phyloP scores from a whole-genome alignment of 331 rosid genomes.

The Malus hybrid region DNA sequence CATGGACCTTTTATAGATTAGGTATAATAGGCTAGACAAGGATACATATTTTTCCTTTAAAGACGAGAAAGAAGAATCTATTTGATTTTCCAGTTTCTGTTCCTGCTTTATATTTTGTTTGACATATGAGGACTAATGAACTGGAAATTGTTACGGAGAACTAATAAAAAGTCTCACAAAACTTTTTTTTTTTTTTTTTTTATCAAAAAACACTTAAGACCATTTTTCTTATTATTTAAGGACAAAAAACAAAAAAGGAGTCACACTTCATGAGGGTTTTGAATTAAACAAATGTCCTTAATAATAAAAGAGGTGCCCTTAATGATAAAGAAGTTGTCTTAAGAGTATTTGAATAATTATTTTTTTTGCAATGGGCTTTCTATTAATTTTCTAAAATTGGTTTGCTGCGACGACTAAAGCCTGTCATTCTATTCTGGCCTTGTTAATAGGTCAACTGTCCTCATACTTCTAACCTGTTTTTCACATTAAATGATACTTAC shows the following conservation, averaged over 20 bases:
- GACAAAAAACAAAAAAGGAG: too few species aligned
- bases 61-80: not conserved
- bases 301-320: too few species aligned
- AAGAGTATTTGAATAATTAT: too few species aligned
- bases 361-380: too few species aligned
- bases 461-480: conserved; percentile 1
- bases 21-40: not conserved
- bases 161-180: too few species aligned
- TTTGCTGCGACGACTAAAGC: not conserved
- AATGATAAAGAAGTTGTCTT: too few species aligned
- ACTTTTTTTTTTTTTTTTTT: too few species aligned
- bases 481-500: conserved; percentile 11
- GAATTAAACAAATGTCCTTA: too few species aligned
- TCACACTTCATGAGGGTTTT: too few species aligned
- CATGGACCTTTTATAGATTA: not conserved
- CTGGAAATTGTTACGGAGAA: not conserved
- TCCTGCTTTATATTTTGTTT: not conserved
- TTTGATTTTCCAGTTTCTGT: not conserved
- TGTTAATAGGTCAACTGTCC: not conserved
- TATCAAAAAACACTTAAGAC: too few species aligned
- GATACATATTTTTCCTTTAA: not conserved
- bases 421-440: not conserved
- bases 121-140: not conserved
- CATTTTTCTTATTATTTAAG: too few species aligned
- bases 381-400: too few species aligned